Base-by-base conservation (phyloP, 805 yeast genomes). In the Isabelozyma gotoi region DNA sequence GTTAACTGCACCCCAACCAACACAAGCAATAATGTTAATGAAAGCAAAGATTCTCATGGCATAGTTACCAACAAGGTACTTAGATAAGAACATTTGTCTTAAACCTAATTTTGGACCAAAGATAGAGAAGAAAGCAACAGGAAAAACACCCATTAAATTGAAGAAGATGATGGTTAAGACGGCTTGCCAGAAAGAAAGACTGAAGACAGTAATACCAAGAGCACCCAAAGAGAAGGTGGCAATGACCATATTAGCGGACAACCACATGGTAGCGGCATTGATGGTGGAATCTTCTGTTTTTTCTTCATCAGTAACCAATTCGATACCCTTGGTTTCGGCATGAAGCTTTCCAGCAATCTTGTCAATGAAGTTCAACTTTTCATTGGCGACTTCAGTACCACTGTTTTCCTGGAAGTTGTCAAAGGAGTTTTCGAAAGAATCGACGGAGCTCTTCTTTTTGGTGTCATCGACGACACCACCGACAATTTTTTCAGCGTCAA, bases 1-100 rank as follows among this genome's bases (percentile, higher is more conserved):
- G 67, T 91, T 91, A 38, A 89, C 92, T 7, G 96, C 88, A 66
- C 94, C 87, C 97, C 97, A 91, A 55, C 97, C 97, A 43, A 90
- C 80, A 77, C 96, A 88, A 19, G 96, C 91, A 49, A 91, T 65
- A 57, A 82, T 78, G 60, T 90, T 89, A 61, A 91, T 73, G 37
- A 84, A 63, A 7, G 95, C 84, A 57, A 88, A 85, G 44, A 89
- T 74, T 62, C 96, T 79, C 67, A 86, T 83, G 38, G 85, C 84
- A 24, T 71, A 61, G 65, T 84, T 81, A 50, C 97, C 97, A 49
- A 83, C 76, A 54, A 89, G 76, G 65, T 74, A 90, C 53, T 92
- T 78, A 8, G 96, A 81, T 44, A 90, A 59, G 32, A 88, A 76
- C 87, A 90, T 85, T 65, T 91, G 97, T 67, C 97, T 83, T 49